These are phyloP conservation scores for Mycosphaerella arachidis DNA, from an alignment of 2,329 filamentous ascomycete species.

Conservation along the genomic window DNA sequence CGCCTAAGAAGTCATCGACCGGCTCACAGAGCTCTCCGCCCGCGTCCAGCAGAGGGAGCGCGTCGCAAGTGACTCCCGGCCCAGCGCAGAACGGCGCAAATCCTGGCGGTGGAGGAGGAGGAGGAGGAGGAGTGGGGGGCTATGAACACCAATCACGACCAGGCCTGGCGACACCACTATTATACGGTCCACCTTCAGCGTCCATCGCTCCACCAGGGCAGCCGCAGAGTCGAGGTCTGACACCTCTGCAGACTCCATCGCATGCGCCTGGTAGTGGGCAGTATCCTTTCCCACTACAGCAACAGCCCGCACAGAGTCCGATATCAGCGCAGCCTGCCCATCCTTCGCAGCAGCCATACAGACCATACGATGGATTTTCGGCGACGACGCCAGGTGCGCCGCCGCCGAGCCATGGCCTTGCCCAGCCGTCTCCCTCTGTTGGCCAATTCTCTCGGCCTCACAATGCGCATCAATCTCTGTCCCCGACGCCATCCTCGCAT, in stretches of 20 bases:
- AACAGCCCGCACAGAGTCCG: conserved; percentile 28
- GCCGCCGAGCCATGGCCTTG: conserved; percentile 22
- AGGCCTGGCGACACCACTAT: conserved; percentile 17
- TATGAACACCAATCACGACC: conserved; percentile 10
- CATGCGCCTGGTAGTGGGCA: conserved; percentile 17
- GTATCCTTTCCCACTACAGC: conserved; percentile 25
- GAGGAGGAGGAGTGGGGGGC: conserved; percentile 1
- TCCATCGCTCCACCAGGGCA: conserved; percentile 18
- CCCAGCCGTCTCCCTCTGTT: conserved; percentile 24
- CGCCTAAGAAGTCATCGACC: conserved; percentile 22
- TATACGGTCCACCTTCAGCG: conserved; percentile 19
- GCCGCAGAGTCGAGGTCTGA: conserved; percentile 23
- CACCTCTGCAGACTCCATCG: conserved; percentile 28
- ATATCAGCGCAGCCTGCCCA: conserved; percentile 19
- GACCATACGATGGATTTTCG: conserved; percentile 21
- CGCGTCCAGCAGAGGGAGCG: conserved; percentile 9
- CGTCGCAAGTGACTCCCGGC: conserved; percentile 11
- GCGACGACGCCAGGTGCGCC: conserved; percentile 25
- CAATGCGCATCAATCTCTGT: conserved; percentile 22
- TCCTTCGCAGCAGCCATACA: conserved; percentile 20
- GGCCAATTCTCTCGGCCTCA: conserved; percentile 19
- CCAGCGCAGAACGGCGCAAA: conserved; percentile 13
- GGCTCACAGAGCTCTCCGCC: conserved; percentile 13
- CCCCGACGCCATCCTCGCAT: conserved; percentile 33
- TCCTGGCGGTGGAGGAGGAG: background rate